A percentile compares a stretch with the other conserved stretches of the same genome.
Conservation (phyloP, 2,329 filamentous ascomycete genomes). For the Beauveria australis region DNA sequence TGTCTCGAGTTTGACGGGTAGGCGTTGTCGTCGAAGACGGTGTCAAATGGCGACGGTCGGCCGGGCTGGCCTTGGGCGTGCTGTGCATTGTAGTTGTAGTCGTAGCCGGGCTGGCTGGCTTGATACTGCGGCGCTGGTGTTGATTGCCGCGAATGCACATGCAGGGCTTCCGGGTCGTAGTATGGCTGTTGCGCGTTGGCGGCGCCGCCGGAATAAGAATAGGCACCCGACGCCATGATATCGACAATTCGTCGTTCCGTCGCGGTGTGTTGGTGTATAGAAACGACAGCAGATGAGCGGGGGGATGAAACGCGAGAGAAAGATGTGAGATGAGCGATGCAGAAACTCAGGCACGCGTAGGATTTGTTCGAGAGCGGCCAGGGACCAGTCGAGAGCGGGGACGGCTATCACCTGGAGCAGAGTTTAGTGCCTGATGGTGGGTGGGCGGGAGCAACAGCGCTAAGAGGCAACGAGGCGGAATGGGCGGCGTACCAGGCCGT, state of each 20-base stretch:
- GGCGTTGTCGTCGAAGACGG: conserved; percentile 59
- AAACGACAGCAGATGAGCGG: not conserved
- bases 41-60: conserved; percentile 50
- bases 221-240: conserved; percentile 57
- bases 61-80: conserved; percentile 4
- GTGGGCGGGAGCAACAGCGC: conserved; percentile 8
- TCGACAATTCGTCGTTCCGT: not conserved
- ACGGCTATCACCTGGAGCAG: not conserved
- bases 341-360: not conserved
- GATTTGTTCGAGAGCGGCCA: not conserved
- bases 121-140: conserved; percentile 32
- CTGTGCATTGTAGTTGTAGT: conserved; percentile 6
- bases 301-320: not conserved
- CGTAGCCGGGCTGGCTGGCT: conserved; percentile 10
- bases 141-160: conserved; percentile 33
- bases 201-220: conserved; percentile 37
- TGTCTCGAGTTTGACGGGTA: conserved; percentile 47
- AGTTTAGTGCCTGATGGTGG: conserved; percentile 10
- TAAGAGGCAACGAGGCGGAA: not conserved
- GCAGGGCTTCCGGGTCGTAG: conserved; percentile 25
- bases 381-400: conserved; percentile 5
- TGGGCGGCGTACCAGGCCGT: not conserved
- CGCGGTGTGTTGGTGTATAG: not conserved
- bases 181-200: conserved; percentile 29
- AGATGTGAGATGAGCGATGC: not conserved